These are phyloP conservation scores for Eremomyces bilateralis DNA, from an alignment of 495 filamentous ascomycete genomes.

Conservation along the genomic window DNA sequence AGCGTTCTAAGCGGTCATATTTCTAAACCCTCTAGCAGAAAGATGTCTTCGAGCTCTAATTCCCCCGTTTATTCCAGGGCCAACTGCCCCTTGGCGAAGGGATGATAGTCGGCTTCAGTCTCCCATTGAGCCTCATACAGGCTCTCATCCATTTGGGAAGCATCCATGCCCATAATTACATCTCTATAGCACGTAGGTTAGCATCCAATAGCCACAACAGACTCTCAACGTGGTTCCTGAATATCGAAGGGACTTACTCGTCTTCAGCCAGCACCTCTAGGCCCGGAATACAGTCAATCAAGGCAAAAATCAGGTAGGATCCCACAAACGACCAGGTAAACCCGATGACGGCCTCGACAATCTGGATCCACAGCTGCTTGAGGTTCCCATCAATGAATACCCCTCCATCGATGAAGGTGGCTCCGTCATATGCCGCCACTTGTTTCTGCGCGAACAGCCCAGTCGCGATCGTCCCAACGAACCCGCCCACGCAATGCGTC, in stretches of 20 bases:
- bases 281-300: constrained; percentile 11
- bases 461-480: constrained; percentile 20
- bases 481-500: constrained; percentile 25
- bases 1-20: too few relatives aligned
- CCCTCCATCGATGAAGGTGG: constrained; percentile 19
- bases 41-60: not conserved
- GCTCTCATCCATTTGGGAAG: constrained; percentile 26
- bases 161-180: constrained; percentile 25
- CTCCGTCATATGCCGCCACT: constrained; percentile 24
- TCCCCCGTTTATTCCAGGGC: not conserved
- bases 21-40: too few relatives aligned
- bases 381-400: constrained; percentile 16
- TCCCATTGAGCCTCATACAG: constrained; percentile 19
- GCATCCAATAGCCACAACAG: not conserved
- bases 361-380: constrained; percentile 12
- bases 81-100: constrained; percentile 12
- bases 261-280: constrained; percentile 11
- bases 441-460: constrained; percentile 20
- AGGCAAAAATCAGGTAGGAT: constrained; percentile 8
- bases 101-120: constrained; percentile 24
- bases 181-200: constrained; percentile 19
- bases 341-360: constrained; percentile 21
- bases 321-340: constrained; percentile 20
- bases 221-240: not conserved
- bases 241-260: constrained; percentile 5